Conservation (phyloP, 148 eudicot species). For the Rhododendron henanense region DNA sequence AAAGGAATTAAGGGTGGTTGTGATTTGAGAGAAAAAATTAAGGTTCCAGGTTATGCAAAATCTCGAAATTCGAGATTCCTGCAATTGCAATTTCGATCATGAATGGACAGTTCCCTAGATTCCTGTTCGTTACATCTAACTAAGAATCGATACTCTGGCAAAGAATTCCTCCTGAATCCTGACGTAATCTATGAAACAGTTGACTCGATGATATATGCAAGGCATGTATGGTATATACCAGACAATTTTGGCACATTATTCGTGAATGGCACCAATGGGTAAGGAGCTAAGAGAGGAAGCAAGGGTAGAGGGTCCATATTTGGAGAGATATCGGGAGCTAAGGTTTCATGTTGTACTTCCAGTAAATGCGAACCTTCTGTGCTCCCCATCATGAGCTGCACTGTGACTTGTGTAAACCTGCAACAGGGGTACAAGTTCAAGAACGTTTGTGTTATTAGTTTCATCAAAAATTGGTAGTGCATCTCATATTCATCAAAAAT, state of each 20-base stretch:
- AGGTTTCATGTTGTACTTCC: neutral
- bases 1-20: neutral
- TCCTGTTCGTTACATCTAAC: neutral
- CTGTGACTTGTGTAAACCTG: slow-evolving; percentile 9
- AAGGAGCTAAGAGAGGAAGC: slow-evolving; percentile 28
- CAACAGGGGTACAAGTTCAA: neutral
- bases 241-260: slow-evolving; percentile 24
- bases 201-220: neutral
- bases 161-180: neutral
- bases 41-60: neutral
- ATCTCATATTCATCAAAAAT: no score
- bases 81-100: neutral
- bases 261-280: slow-evolving; percentile 28
- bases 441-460: neutral
- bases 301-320: slow-evolving; percentile 17
- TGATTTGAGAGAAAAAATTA: neutral
- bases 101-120: neutral
- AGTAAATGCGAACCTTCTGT: neutral
- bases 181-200: neutral
- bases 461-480: neutral
- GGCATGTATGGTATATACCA: slow-evolving; percentile 15
- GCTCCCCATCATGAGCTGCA: slow-evolving; percentile 10
- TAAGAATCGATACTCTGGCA: neutral
- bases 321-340: slow-evolving; percentile 12
- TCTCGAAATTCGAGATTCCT: neutral